These are phyloP conservation scores for Funneliformis geosporum DNA, from an alignment of 192 early-diverging fungal species.

Conservation along the genomic window DNA sequence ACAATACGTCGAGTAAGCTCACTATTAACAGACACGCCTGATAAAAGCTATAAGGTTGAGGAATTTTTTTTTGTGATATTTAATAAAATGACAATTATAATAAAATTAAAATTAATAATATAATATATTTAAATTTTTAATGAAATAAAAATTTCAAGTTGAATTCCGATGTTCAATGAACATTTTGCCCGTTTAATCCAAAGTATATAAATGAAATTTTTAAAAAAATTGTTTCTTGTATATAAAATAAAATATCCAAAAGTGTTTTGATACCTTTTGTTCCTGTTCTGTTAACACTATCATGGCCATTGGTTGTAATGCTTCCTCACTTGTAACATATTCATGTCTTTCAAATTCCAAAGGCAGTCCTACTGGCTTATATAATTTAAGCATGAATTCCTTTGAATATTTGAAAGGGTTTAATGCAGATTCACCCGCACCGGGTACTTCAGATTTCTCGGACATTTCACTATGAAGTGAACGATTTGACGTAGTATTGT, in stretches of 20 bases:
- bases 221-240: not conserved
- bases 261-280: constrained; percentile 52
- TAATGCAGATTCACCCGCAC: constrained; percentile 33
- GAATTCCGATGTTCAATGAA: too few species aligned
- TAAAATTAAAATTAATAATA: not conserved
- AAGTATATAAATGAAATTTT: too few species aligned
- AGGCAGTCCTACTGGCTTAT: constrained; percentile 58
- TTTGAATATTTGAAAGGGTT: constrained; percentile 71
- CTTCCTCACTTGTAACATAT: constrained; percentile 62
- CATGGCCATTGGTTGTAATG: constrained; percentile 62
- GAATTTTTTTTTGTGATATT: not conserved
- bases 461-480: constrained; percentile 24
- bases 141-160: not conserved
- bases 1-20: constrained; percentile 49
- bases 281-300: constrained; percentile 61
- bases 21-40: constrained; percentile 51
- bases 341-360: constrained; percentile 67
- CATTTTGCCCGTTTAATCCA: not conserved
- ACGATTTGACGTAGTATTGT: constrained; percentile 28
- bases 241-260: not conserved
- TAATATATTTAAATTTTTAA: not conserved
- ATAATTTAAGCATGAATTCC: constrained; percentile 73
- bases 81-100: not conserved
- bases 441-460: constrained; percentile 29
- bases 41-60: constrained; percentile 13